Evolutionary conservation across 2,329 filamentous ascomycete genomes (phyloP), one percentile per base, ranked within the genome.

Genomic region (Diaporthe sp.): DNA sequence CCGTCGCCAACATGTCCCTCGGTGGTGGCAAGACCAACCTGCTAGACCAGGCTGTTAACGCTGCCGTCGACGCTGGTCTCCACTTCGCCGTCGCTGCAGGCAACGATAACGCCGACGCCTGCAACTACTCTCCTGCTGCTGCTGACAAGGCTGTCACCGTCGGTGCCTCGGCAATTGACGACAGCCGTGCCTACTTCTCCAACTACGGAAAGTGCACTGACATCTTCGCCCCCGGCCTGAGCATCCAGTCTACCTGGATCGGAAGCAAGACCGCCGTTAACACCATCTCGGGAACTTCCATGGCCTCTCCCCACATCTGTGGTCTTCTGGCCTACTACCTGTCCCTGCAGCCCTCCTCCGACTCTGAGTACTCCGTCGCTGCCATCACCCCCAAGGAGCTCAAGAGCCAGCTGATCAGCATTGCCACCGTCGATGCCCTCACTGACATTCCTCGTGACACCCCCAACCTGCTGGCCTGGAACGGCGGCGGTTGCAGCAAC

Each of bases 171-270:
- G 97, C 95, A 80, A 92, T 99, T 76, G 92, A 94, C 82, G 97
- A 99, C 84, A 95, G 95, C 90, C 96, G 97, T 87, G 97, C 97
- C 79, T 99, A 98, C 92, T 99, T 99, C 93, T 99, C 97, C 92
- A 99, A 99, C 94, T 98, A 93, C 86, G 97, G 97, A 86, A 97
- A 96, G 91, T 99, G 97, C 92, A 98, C 96, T 85, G 97, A 99
- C 87, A 98, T 99, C 90, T 99, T 99, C 83, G 97, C 96, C 78
- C 97, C 97, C 77, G 97, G 97, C 83, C 91, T 98, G 82, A 98
- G 95, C 93, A 98, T 99, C 82, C 92, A 95, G 82, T 99, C 97
- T 79, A 98, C 97, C 85, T 99, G 97, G 97, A 98, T 98, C 82
- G 97, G 97, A 84, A 96, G 94, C 92, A 94, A 97, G 87, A 93